Percentiles rank a stretch among this genome's conserved stretches.
Conservation (phyloP, 305 asterid species). For the Caryopteris hybrid region DNA sequence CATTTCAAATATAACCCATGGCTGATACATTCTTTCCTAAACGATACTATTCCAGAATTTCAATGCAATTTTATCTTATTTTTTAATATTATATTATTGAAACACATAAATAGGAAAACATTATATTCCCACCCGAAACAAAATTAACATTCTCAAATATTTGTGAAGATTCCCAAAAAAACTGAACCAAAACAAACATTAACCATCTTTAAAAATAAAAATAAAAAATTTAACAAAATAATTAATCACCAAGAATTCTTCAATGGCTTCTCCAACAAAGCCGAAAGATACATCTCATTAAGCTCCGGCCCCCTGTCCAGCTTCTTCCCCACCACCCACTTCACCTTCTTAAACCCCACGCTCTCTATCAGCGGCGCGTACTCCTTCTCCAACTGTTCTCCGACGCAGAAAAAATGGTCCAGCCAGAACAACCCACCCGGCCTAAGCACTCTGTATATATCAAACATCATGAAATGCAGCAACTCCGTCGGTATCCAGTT, state of each 20-base stretch:
- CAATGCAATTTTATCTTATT: no score
- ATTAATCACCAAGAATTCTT: constrained; percentile 49
- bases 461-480: constrained; percentile 59
- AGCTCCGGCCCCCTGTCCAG: constrained; percentile 50
- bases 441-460: constrained; percentile 57
- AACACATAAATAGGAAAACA: no score
- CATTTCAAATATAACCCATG: no score
- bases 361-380: constrained; percentile 60
- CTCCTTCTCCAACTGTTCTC: constrained; percentile 41
- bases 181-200: no score
- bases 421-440: constrained; percentile 76
- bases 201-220: no score
- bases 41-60: no score
- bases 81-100: no score
- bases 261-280: constrained; percentile 57
- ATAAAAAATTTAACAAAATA: no score
- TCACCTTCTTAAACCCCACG: constrained; percentile 49
- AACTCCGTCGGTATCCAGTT: constrained; percentile 55
- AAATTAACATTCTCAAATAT: no score
- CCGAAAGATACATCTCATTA: constrained; percentile 63
- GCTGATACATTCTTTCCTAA: no score
- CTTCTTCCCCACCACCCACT: constrained; percentile 51
- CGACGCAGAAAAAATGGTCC: constrained; percentile 65
- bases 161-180: no score
- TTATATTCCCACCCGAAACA: no score